phyloP scores from a whole-genome alignment of 768 basidiomycete genomes.

The Lactarius trivialis region DNA sequence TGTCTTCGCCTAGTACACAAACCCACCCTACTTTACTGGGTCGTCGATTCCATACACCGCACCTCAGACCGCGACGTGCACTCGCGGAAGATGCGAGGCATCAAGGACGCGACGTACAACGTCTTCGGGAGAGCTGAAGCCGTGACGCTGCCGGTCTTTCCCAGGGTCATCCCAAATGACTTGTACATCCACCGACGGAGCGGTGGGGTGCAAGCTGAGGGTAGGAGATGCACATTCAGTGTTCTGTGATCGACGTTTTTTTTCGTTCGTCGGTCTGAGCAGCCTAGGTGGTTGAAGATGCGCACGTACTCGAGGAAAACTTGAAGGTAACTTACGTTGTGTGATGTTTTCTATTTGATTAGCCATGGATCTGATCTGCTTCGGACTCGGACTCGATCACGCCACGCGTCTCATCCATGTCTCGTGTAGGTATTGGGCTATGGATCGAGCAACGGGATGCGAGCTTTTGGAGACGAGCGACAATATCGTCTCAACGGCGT shows the following conservation, averaged over 20 bases:
- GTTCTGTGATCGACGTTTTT: not conserved
- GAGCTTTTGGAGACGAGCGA: constrained; percentile 32
- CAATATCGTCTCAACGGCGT: constrained; percentile 24
- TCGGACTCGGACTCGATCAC: not conserved
- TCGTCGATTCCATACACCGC: not conserved
- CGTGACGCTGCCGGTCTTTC: not conserved
- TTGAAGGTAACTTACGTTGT: too few relatives aligned
- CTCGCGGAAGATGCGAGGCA: not conserved
- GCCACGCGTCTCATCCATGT: not conserved
- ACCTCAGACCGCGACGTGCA: not conserved
- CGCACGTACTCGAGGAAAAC: not conserved
- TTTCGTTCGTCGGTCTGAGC: not conserved
- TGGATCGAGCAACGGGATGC: constrained; percentile 34
- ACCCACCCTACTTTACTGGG: not conserved
- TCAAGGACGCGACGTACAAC: not conserved
- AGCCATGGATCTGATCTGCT: not conserved
- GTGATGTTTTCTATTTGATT: too few relatives aligned
- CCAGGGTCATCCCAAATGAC: not conserved
- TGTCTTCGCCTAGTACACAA: not conserved
- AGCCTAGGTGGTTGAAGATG: not conserved
- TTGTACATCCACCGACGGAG: not conserved
- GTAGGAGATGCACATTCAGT: not conserved
- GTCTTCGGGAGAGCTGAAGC: not conserved
- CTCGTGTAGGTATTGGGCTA: constrained; percentile 29
- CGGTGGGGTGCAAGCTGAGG: not conserved